A percentile compares a stretch with the other conserved stretches of the same genome.
These are phyloP conservation scores for Cladosporium sp. DNA, from an alignment of 2,329 filamentous ascomycete species.

Conservation along the genomic window DNA sequence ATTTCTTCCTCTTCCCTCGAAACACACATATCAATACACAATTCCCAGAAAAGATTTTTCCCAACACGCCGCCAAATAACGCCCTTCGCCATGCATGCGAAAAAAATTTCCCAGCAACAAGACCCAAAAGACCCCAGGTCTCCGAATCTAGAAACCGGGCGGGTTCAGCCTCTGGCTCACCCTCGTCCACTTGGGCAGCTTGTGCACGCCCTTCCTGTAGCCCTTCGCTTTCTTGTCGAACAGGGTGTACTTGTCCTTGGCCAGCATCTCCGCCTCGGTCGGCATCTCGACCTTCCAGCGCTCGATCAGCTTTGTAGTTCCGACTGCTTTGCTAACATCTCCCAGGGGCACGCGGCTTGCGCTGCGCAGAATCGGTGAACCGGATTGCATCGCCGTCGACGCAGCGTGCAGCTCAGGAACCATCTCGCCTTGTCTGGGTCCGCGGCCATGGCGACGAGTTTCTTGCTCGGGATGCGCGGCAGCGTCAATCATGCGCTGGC, in stretches of 20 bases:
- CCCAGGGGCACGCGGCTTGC: slow-evolving; percentile 17
- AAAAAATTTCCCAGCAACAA: background rate
- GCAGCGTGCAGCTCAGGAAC: slow-evolving; percentile 6
- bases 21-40: slow-evolving; percentile 6
- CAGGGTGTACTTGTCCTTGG: slow-evolving; percentile 95
- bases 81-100: slow-evolving; percentile 3
- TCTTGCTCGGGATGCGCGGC: slow-evolving; percentile 15
- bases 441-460: slow-evolving; percentile 27
- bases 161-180: slow-evolving; percentile 92
- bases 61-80: background rate
- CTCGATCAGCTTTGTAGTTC: slow-evolving; percentile 72
- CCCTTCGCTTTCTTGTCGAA: slow-evolving; percentile 95
- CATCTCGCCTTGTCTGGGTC: slow-evolving; percentile 28
- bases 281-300: slow-evolving; percentile 97
- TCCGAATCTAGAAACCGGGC: slow-evolving; percentile 69
- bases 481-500: slow-evolving; percentile 25
- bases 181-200: slow-evolving; percentile 75
- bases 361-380: background rate
- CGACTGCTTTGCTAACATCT: slow-evolving; percentile 34
- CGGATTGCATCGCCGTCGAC: background rate
- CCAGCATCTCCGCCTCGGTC: slow-evolving; percentile 88
- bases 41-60: background rate
- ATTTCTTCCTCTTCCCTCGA: background rate
- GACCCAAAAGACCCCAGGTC: background rate
- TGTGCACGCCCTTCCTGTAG: slow-evolving; percentile 96